A percentile compares a stretch with the other conserved stretches of the same genome.
These are phyloP conservation scores for Trametes hirsuta DNA, from an alignment of 1,284 basidiomycete species.

Conservation along the genomic window DNA sequence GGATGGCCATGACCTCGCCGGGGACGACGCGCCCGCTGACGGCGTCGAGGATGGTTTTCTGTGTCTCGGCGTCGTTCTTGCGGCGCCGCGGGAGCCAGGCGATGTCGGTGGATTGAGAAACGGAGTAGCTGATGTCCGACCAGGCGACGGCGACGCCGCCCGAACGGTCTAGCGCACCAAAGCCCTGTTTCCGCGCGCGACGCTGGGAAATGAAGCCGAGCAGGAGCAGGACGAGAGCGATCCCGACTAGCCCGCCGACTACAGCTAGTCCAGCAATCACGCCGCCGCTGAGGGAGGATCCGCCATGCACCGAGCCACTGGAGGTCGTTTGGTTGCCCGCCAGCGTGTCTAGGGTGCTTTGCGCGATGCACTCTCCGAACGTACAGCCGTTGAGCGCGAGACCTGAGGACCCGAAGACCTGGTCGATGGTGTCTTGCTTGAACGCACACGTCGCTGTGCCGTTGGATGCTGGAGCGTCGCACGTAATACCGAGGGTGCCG, in stretches of 20 bases:
- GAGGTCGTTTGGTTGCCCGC: constrained; percentile 36
- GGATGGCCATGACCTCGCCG: constrained; percentile 84
- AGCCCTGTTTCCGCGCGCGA: constrained; percentile 54
- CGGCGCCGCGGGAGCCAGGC: constrained; percentile 13
- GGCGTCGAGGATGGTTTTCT: constrained; percentile 74
- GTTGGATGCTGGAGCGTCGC: constrained; percentile 50
- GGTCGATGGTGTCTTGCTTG: constrained; percentile 67
- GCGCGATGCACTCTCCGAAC: constrained; percentile 86
- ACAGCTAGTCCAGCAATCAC: constrained; percentile 89
- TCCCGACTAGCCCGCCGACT: constrained; percentile 67
- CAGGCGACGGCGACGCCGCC: constrained; percentile 70
- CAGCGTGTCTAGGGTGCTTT: constrained; percentile 69
- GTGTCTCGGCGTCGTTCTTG: constrained; percentile 37
- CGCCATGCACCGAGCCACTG: constrained; percentile 24
- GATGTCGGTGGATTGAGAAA: constrained; percentile 34
- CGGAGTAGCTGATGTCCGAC: constrained; percentile 70
- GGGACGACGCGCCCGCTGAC: constrained; percentile 71
- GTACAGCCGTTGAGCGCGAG: constrained; percentile 71
- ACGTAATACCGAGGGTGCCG: constrained; percentile 69
- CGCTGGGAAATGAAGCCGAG: constrained; percentile 67
- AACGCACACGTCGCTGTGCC: constrained; percentile 71
- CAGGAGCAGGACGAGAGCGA: constrained; percentile 58
- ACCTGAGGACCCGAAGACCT: constrained; percentile 74
- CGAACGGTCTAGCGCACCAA: constrained; percentile 38
- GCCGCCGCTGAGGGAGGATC: constrained; percentile 64